phyloP scores from a whole-genome alignment of 2,329 filamentous ascomycete species.

The Pseudogymnoascus sp. region DNA sequence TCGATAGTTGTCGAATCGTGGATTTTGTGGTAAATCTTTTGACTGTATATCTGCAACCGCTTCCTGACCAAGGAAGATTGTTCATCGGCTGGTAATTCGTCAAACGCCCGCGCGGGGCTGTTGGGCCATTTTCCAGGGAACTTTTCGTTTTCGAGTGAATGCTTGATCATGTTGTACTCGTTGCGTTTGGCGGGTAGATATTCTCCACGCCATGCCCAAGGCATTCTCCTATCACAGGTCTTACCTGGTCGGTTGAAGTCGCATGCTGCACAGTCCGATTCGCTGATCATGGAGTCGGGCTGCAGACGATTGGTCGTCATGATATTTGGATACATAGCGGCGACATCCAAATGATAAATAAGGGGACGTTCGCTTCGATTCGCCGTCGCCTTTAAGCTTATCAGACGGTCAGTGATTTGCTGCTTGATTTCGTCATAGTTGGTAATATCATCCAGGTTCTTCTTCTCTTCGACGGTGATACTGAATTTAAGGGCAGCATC shows the following conservation, averaged over 20 bases:
- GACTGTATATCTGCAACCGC: conserved; percentile 82
- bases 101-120: conserved; percentile 63
- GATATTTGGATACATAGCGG: conserved; percentile 99
- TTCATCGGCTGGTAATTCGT: conserved; percentile 74
- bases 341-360: conserved; percentile 97
- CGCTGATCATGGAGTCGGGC: conserved; percentile 97
- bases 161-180: conserved; percentile 98
- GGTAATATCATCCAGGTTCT: conserved; percentile 66
- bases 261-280: conserved; percentile 92
- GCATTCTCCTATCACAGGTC: conserved; percentile 87
- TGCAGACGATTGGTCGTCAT: conserved; percentile 99
- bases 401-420: conserved; percentile 66
- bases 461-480: conserved; percentile 75
- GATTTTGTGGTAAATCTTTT: conserved; percentile 99
- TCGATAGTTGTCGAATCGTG: conserved; percentile 89
- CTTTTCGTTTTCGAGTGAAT: conserved; percentile 81
- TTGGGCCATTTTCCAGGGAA: conserved; percentile 76
- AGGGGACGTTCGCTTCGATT: conserved; percentile 78
- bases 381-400: conserved; percentile 69
- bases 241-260: conserved; percentile 98
- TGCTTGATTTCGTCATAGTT: conserved; percentile 80
- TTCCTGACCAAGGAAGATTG: conserved; percentile 76
- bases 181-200: conserved; percentile 92
- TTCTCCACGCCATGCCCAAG: conserved; percentile 97
- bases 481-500: conserved; percentile 86